Evolutionary conservation across 352 stramenopile genomes (phyloP), one percentile per base, ranked within the genome.

Genomic region (Halophytophthora polymorphica): DNA sequence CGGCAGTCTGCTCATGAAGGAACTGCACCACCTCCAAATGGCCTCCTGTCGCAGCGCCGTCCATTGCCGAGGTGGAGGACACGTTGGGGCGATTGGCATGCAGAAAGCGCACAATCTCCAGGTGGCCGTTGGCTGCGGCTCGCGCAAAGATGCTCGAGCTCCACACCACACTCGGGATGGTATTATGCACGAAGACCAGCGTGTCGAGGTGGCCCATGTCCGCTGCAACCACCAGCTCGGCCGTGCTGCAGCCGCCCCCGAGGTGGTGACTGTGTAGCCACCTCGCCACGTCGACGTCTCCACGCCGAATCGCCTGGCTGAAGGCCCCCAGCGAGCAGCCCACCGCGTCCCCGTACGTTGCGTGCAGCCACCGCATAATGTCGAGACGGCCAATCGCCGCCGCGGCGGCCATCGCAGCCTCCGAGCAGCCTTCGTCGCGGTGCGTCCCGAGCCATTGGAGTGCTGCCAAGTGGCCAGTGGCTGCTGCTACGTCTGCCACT

Each of bases 311-410:
- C 2, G 66, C 66, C 8, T 45, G 29, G 34, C 69, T 58, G 59
- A 77, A 66, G 1, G 67, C 67, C 18, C 55, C 41, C 1, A 54
- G 56, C 19, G 64, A 74, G 28, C 68, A 77, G 6, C 57, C 64
- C 28, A 31, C 8, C 25, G 4, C 25, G 4, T 73, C 64, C 2
- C 0, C 11, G 8, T 58, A 51, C n/a, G 72, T 19, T 14, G 41
- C 36, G 41, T 74, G 53, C 17, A 77, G 58, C 49, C 52, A 77
- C 33, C 56, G 22, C 5, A 70, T 43, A 15, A 68, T 47, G 6
- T 58, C 38, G 7, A 74, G 40, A n/a, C 66, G 54, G 0, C 68
- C 68, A 13, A 61, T 57, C 19, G 56, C 61, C 12, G 68, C 68
- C 0, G 68, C 68, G 11, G 56, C 25, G 38, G 74, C 64, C 61